phyloP scores from a whole-genome alignment of 2,329 filamentous ascomycete species.

The Colletotrichum theobromicola region DNA sequence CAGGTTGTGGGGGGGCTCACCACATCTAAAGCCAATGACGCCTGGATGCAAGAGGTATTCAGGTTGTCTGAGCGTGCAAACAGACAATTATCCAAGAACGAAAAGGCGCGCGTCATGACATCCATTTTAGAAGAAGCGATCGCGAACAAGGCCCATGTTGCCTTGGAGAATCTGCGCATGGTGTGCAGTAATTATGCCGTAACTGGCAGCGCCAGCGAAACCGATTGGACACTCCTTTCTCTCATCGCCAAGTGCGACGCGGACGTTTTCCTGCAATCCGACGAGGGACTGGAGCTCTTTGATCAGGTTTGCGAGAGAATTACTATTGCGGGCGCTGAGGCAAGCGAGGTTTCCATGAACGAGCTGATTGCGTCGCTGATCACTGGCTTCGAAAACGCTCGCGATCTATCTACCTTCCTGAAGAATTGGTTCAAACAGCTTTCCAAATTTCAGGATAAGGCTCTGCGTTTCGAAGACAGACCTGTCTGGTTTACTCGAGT shows the following conservation, averaged over 20 bases:
- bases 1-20: conserved; percentile 39
- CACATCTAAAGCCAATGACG: conserved; percentile 38
- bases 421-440: conserved; percentile 52
- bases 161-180: conserved; percentile 43
- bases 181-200: conserved; percentile 50
- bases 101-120: conserved; percentile 30
- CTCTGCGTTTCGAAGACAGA: conserved; percentile 9
- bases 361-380: conserved; percentile 48
- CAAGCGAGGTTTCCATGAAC: conserved; percentile 28
- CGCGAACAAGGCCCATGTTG: conserved; percentile 34
- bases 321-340: conserved; percentile 12
- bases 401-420: conserved; percentile 51
- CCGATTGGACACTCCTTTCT: conserved; percentile 49
- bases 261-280: conserved; percentile 47
- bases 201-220: conserved; percentile 25
- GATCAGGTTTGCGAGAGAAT: conserved; percentile 43
- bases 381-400: conserved; percentile 47
- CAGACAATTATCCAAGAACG: conserved; percentile 21
- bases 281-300: conserved; percentile 44
- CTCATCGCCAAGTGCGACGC: conserved; percentile 49
- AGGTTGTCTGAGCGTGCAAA: conserved; percentile 32
- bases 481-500: conserved; percentile 31
- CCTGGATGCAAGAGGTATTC: conserved; percentile 45
- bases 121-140: conserved; percentile 37
- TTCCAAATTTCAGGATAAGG: conserved; percentile 32